Base-by-base conservation (phyloP, 2,329 filamentous ascomycete species). In the Parastagonospora avenae region DNA sequence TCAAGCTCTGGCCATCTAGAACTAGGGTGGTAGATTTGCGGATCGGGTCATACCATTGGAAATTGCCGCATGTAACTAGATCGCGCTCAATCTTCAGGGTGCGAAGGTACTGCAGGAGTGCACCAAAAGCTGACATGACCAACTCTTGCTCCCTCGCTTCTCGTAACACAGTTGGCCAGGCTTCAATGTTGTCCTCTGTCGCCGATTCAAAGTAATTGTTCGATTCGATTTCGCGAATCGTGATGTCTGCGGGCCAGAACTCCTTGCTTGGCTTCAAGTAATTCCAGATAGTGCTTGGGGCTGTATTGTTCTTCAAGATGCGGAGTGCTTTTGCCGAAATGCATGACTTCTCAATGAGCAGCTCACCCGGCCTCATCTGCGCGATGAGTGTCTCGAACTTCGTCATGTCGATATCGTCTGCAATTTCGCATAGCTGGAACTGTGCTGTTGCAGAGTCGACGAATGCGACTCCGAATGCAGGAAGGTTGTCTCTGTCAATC, bases 321-420 rank as follows among this genome's bases (percentile, higher is more conserved):
- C 94, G 89, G 50, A 96, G 75, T 0, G 91, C 91, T 70, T 94
- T 96, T n/a, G 88, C 86, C 0, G 92, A 97, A 28, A 97, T 80
- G 27, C 81, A 87, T 0, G 87, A 89, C 73, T 75, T 97, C 71
- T 99, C 94, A 0, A 99, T 77, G 0, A 99, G 78, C 38, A 99
- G 77, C 74, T 99, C 94, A 42, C 91, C 88, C 0, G 94, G 94
- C 15, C 89, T 85, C 12, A 87, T 96, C 72, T 99, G 94, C 12
- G 94, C 94, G 32, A 99, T 87, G 56, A 99, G 89, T 0, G 94
- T 99, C 77, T 99, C 94, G 62, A 99, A 97, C 68, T 92, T 96
- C 50, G 94, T 99, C 75, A 97, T 83, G 64, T 97, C 92, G 4
- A 87, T 84, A 71, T 99, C 94, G 64, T 99, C 94, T 4, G 89